A percentile compares a stretch with the other conserved stretches of the same genome.
phyloP scores from a whole-genome alignment of 345 rosid species.

The Eucalyptus regnans region DNA sequence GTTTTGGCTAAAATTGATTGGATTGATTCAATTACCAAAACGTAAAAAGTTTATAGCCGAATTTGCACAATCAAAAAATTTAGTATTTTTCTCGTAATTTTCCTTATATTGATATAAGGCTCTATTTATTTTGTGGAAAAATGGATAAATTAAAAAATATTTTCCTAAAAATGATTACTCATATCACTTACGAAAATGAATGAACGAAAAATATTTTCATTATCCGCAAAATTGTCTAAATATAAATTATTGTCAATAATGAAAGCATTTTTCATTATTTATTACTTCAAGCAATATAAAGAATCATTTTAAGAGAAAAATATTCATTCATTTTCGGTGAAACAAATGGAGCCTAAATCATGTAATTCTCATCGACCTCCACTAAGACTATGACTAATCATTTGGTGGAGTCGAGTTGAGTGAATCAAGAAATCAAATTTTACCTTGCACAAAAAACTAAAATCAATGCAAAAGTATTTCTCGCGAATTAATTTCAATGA shows the following conservation, averaged over 20 bases:
- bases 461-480: too few relatives aligned
- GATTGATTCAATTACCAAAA: too few relatives aligned
- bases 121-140: neutral
- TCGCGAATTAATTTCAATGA: too few relatives aligned
- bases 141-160: neutral
- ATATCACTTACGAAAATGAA: neutral
- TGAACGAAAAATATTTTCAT: neutral
- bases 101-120: neutral
- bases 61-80: neutral
- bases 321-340: neutral
- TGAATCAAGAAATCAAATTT: too few relatives aligned
- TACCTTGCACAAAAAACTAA: too few relatives aligned
- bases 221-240: fast-evolving
- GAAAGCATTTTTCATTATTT: neutral
- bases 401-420: neutral
- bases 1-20: fast-evolving
- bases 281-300: neutral
- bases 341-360: neutral
- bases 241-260: neutral
- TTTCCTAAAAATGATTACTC: neutral
- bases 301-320: neutral
- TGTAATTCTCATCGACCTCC: neutral
- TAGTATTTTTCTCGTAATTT: too few relatives aligned
- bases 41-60: too few relatives aligned
- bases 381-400: neutral